These are phyloP conservation scores for Graphium sp. DNA, from an alignment of 2,329 filamentous ascomycete genomes.

Conservation along the genomic window DNA sequence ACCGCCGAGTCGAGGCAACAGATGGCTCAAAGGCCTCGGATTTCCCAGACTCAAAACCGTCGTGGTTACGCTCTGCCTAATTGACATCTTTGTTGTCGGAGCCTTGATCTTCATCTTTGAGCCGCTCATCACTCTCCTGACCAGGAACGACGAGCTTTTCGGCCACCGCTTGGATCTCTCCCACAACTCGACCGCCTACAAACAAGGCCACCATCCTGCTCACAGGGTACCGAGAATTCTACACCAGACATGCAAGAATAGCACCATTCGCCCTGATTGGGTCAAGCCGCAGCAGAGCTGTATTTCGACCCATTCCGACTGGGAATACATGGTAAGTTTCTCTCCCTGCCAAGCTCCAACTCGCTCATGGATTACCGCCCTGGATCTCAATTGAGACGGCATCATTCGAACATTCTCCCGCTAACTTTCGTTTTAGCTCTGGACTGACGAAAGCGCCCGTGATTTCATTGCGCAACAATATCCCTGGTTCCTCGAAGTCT, in stretches of 20 bases:
- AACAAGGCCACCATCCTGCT: not conserved
- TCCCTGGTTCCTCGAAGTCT: slow-evolving; percentile 55
- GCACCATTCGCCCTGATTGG: slow-evolving; percentile 52
- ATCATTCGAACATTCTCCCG: too few relatives aligned
- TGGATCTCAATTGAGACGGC: too few relatives aligned
- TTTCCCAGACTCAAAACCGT: too few relatives aligned
- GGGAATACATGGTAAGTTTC: slow-evolving; percentile 49
- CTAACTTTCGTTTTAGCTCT: slow-evolving; percentile 39
- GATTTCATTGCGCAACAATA: slow-evolving; percentile 55
- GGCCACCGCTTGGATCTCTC: slow-evolving; percentile 10
- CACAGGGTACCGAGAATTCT: too few relatives aligned
- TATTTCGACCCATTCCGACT: slow-evolving; percentile 49
- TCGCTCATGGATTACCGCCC: too few relatives aligned
- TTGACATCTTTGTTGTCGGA: slow-evolving; percentile 45
- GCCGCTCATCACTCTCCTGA: slow-evolving; percentile 52
- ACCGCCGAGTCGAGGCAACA: too few relatives aligned
- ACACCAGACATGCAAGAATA: slow-evolving; percentile 58
- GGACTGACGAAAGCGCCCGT: slow-evolving; percentile 51
- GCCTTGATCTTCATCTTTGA: slow-evolving; percentile 52
- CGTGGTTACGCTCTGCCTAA: too few relatives aligned
- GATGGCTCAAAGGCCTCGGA: too few relatives aligned
- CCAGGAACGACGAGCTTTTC: slow-evolving; percentile 20
- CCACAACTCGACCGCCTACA: slow-evolving; percentile 2
- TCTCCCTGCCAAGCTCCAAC: not conserved
- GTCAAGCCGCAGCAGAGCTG: slow-evolving; percentile 47